Percentiles rank a stretch among this genome's conserved stretches.
Evolutionary conservation across 2,329 filamentous ascomycete species (phyloP).

Genomic region (Aspergillus fructus): DNA sequence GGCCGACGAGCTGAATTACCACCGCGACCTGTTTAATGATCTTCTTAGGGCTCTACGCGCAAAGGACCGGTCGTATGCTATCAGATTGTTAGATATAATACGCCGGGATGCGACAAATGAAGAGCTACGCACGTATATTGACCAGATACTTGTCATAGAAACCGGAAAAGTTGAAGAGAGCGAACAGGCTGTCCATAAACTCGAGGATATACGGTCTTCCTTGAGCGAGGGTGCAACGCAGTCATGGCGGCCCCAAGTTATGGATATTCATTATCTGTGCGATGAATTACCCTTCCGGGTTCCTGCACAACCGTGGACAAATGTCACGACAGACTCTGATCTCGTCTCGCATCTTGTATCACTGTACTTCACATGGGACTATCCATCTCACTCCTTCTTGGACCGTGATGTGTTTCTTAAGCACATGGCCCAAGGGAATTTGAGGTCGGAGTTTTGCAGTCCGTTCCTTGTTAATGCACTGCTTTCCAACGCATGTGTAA

Average conservation of each 20-base stretch:
- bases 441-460: slow-evolving; percentile 72
- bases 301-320: slow-evolving; percentile 66
- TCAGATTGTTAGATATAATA: slow-evolving; percentile 35
- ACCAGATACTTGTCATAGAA: slow-evolving; percentile 27
- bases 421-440: slow-evolving; percentile 32
- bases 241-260: slow-evolving; percentile 38
- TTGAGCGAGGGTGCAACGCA: slow-evolving; percentile 31
- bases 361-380: slow-evolving; percentile 94
- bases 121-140: slow-evolving; percentile 37
- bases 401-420: slow-evolving; percentile 74
- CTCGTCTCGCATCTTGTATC: slow-evolving; percentile 80
- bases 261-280: slow-evolving; percentile 42
- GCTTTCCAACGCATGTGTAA: slow-evolving; percentile 58
- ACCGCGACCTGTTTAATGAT: slow-evolving; percentile 39
- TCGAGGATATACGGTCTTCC: slow-evolving; percentile 33
- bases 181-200: slow-evolving; percentile 21
- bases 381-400: slow-evolving; percentile 79
- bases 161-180: slow-evolving; percentile 15
- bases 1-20: slow-evolving; percentile 40
- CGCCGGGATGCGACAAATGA: slow-evolving; percentile 34
- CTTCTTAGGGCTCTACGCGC: slow-evolving; percentile 36
- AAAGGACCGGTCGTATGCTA: slow-evolving; percentile 30
- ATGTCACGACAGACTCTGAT: slow-evolving; percentile 70
- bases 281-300: slow-evolving; percentile 35
- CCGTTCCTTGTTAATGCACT: slow-evolving; percentile 88